Evolutionary conservation across 225 moss, liverwort and hornwort genomes (phyloP), one percentile per base, ranked within the genome.

Genomic region (Marchantia polymorpha): DNA sequence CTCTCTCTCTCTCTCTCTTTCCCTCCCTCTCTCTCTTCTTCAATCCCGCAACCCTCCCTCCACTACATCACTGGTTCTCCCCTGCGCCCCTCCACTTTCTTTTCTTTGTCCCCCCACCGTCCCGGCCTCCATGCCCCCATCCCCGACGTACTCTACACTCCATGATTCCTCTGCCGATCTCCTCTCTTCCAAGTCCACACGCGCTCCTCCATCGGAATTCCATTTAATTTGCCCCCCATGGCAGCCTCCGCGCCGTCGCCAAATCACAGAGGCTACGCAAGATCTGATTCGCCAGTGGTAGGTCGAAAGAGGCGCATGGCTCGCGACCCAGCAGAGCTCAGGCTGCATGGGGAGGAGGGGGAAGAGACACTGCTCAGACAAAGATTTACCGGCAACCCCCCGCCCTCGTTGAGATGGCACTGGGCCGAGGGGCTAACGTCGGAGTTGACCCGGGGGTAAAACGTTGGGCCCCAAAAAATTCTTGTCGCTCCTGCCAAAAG

Each of bases 401-500:
- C 6, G 58, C 20, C 58, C 14, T 4, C 58, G 13, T 58, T 39
- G 39, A 39, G 39, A 7, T 58, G 58, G 58, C 7, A 58, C 39
- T 39, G 39, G 39, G 39, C 2, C 5, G 5, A 39, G 39, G 39
- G 39, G 39, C 39, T 39, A 39, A 39, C 2, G 39, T 39, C 19
- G 58, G 58, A 58, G 58, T 58, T 58, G 58, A 58, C 58, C 58
- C 13, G 56, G n/a, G n/a, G n/a, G 17, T 7, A 46, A 48, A 26
- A 26, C 46, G 47, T 69, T 46, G 69, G 47, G 69, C 49, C 49
- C 72, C 72, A 72, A 52, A 72, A 72, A 52, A 72, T 72, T 6
- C 51, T 72, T 72, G 72, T 72, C 72, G 49, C 50, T 50, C n/a
- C 10, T 25, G 22, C 31, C 12, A 7, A 70, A 49, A 70, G 66